Base-by-base conservation (phyloP, 305 asterid species). In the Nicotiana rustica region DNA sequence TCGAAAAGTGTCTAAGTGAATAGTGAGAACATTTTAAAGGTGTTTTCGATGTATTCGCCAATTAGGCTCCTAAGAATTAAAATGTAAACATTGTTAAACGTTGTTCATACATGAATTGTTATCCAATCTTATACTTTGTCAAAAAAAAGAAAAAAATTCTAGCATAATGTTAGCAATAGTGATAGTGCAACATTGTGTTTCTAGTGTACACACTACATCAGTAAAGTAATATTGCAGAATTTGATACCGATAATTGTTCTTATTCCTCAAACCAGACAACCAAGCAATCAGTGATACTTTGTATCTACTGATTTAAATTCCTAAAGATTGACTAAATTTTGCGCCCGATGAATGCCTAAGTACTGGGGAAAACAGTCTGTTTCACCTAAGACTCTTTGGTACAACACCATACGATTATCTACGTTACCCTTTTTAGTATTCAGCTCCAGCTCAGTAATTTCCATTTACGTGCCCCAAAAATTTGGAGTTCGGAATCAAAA, bases 371-470 rank as follows among this genome's bases (percentile, higher is more conserved):
- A 21, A 73, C 21, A 21, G 19, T 73, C 62, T 4, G 61, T 73
- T 15, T 35, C 55, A 70, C 57, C 9, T 14, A 18, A n/a, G n/a
- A 38, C 19, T 9, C 18, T 69, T 70, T 70, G 60, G 13, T 44
- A 41, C 47, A 38, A 69, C 57, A 41, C 10, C 10, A 4, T 52
- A 10, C 5, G 14, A 66, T 4, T 5, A 10, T 41, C 19, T 3
- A 70, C 2, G 36, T 21, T 44, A 41, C 62, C 75, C 71, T 15
- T 79, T 79, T 18, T 6, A 38, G 19, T 62, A 41, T 79, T 8
- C 61, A 79, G 17, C 61, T 73, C 79, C 79, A 47, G 79, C 44
- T 49, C 21, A 25, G 79, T 13, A 73, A 73, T 73, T 73, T 49
- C 64, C 64, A 52, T 75, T 52, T 14, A 25, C 44, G 44, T 66